A percentile compares a stretch with the other conserved stretches of the same genome.
phyloP scores from a whole-genome alignment of 2,329 filamentous ascomycete genomes.

The Fusarium pseudonygamai region DNA sequence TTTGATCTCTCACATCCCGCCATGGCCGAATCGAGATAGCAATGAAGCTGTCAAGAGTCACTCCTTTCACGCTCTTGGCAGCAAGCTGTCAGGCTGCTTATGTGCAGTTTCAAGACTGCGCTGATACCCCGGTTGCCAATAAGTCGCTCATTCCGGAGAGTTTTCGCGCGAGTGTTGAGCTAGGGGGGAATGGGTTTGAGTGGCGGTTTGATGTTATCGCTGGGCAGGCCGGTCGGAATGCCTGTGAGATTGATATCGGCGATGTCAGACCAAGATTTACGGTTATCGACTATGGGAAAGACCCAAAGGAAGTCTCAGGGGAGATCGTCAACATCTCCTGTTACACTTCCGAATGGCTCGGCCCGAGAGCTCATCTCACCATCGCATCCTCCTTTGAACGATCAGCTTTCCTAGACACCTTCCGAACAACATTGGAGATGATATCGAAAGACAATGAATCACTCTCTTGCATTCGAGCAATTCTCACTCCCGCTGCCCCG shows the following conservation, averaged over 20 bases:
- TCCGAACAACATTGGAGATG: conserved; percentile 5
- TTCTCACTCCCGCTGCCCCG: conserved; percentile 5
- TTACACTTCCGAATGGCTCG: background rate
- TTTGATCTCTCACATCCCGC: conserved; percentile 19
- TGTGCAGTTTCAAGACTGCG: conserved; percentile 24
- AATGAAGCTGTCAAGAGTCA: conserved; percentile 18
- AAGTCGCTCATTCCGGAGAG: conserved; percentile 12
- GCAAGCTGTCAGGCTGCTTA: conserved; percentile 9
- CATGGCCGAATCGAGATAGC: conserved; percentile 8
- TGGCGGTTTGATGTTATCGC: background rate
- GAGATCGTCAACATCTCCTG: conserved; percentile 17
- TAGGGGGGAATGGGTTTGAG: background rate
- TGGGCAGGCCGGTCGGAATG: background rate
- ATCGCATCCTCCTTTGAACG: background rate
- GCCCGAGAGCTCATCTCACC: conserved; percentile 1
- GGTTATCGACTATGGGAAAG: background rate
- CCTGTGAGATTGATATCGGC: background rate
- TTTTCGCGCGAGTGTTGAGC: background rate
- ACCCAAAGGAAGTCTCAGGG: background rate
- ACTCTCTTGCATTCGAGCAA: background rate
- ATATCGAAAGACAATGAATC: background rate
- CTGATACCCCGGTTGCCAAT: background rate
- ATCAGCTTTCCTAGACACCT: conserved; percentile 19
- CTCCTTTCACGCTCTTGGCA: background rate
- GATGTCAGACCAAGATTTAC: background rate